phyloP scores from a whole-genome alignment of 106 monocot species.

The Triglochin maritima region DNA sequence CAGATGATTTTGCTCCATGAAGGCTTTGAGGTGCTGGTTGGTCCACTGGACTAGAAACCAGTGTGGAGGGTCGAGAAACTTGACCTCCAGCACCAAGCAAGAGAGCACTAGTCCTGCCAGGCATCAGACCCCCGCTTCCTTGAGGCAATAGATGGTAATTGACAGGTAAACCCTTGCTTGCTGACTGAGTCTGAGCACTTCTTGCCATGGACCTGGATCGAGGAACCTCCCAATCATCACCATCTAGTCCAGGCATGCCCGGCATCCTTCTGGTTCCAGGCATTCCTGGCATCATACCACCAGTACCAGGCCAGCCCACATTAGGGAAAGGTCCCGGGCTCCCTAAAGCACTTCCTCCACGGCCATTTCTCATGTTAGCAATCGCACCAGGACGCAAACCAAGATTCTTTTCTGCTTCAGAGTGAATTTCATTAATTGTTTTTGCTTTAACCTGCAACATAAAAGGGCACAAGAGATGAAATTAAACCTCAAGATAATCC shows the following conservation, averaged over 20 bases:
- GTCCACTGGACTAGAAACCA: neutral
- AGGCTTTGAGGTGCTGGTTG: slow-evolving; percentile 7
- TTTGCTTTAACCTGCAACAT: slow-evolving; percentile 75
- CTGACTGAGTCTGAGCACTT: slow-evolving; percentile 22
- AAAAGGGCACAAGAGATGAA: too few species aligned
- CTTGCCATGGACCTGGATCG: slow-evolving; percentile 51
- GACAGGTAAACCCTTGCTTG: slow-evolving; percentile 25
- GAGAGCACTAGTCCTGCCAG: slow-evolving; percentile 69
- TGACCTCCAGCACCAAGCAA: slow-evolving; percentile 32
- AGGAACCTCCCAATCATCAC: slow-evolving; percentile 74
- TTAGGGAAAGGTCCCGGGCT: slow-evolving; percentile 29
- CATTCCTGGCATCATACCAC: slow-evolving; percentile 98
- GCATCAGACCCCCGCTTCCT: slow-evolving; percentile 44
- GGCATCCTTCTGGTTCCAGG: slow-evolving; percentile 85
- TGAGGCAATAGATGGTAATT: slow-evolving; percentile 60
- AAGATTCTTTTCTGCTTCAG: slow-evolving; percentile 87
- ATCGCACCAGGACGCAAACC: slow-evolving; percentile 81
- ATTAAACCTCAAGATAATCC: too few species aligned
- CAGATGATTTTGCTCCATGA: slow-evolving; percentile 5
- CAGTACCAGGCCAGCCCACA: slow-evolving; percentile 47
- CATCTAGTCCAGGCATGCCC: slow-evolving; percentile 73
- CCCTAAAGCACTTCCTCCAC: slow-evolving; percentile 18
- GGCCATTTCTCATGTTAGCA: slow-evolving; percentile 61
- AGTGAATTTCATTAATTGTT: slow-evolving; percentile 87
- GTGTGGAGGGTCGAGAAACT: neutral